A percentile compares a stretch with the other conserved stretches of the same genome.
These are phyloP conservation scores for Phytophthora sansomeana DNA, from an alignment of 352 stramenopile species.

Conservation along the genomic window DNA sequence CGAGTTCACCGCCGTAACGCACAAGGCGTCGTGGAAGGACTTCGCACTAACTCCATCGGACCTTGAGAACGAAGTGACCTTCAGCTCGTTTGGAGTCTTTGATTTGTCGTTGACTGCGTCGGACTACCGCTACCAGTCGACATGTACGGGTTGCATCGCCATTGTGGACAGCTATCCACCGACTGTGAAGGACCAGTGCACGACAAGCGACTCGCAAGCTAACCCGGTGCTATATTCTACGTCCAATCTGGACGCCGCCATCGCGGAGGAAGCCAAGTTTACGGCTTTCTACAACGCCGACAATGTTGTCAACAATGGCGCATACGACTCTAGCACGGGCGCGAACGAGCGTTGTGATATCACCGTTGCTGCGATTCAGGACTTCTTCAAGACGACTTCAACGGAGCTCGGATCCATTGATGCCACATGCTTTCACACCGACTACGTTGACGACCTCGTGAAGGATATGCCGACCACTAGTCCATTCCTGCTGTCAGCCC, in stretches of 20 bases:
- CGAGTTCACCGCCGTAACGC: not conserved
- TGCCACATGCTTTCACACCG: conserved; percentile 8
- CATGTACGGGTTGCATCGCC: conserved; percentile 20
- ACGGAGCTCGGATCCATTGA: conserved; percentile 3
- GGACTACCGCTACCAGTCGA: conserved; percentile 24
- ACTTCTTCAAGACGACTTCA: conserved; percentile 18
- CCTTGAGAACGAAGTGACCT: conserved; percentile 27
- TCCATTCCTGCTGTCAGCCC: not conserved
- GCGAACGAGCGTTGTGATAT: conserved; percentile 18
- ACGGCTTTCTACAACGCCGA: conserved; percentile 13
- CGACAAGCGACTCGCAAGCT: not conserved
- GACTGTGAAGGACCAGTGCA: conserved; percentile 3
- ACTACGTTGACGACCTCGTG: conserved; percentile 11
- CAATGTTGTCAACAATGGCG: conserved; percentile 31
- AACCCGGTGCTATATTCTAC: conserved; percentile 3
- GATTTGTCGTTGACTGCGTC: conserved; percentile 31
- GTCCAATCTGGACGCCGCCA: conserved; percentile 12
- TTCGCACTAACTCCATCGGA: conserved; percentile 4
- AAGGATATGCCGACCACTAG: not conserved
- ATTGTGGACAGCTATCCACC: conserved; percentile 35
- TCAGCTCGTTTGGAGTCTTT: conserved; percentile 38
- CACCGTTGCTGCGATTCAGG: conserved; percentile 5
- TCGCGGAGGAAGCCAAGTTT: conserved; percentile 25
- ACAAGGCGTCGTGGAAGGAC: conserved; percentile 20
- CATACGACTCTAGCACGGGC: conserved; percentile 10